phyloP scores from a whole-genome alignment of 345 rosid genomes.

The Eutrema yunnanense region DNA sequence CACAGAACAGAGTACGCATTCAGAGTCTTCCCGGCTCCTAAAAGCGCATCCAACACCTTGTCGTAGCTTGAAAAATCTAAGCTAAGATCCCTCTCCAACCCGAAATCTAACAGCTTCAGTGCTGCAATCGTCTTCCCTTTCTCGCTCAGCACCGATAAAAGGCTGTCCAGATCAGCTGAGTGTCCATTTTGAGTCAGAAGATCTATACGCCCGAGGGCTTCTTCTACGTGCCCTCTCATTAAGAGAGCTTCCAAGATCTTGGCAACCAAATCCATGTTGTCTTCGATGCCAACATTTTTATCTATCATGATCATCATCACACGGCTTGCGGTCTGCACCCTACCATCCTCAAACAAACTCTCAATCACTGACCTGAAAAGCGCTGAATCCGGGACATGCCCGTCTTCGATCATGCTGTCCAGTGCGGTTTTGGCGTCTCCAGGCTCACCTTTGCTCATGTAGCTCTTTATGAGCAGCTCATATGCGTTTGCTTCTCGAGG shows the following conservation, averaged over 20 bases:
- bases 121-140: slow-evolving; percentile 89
- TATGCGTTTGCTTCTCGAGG: slow-evolving; percentile 71
- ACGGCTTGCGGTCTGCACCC: slow-evolving; percentile 91
- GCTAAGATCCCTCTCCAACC: slow-evolving; percentile 59
- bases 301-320: slow-evolving; percentile 84
- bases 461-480: slow-evolving; percentile 68
- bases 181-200: slow-evolving; percentile 54
- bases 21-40: slow-evolving; percentile 79
- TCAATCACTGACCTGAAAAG: slow-evolving; percentile 77
- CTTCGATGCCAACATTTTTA: slow-evolving; percentile 67
- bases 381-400: slow-evolving; percentile 62
- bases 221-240: slow-evolving; percentile 85
- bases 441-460: slow-evolving; percentile 86
- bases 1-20: slow-evolving; percentile 80
- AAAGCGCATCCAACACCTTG: slow-evolving; percentile 77
- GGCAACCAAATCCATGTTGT: slow-evolving; percentile 68
- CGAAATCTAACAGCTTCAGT: slow-evolving; percentile 63
- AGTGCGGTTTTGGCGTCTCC: slow-evolving; percentile 81
- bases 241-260: slow-evolving; percentile 83
- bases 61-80: slow-evolving; percentile 61
- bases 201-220: slow-evolving; percentile 82
- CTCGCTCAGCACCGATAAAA: slow-evolving; percentile 56
- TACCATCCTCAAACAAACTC: slow-evolving; percentile 78
- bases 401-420: slow-evolving; percentile 85
- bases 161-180: slow-evolving; percentile 49